A percentile compares a stretch with the other conserved stretches of the same genome.
These are phyloP conservation scores for Ophiocordyceps camponoti-saundersi DNA, from an alignment of 2,329 filamentous ascomycete genomes.

Conservation along the genomic window DNA sequence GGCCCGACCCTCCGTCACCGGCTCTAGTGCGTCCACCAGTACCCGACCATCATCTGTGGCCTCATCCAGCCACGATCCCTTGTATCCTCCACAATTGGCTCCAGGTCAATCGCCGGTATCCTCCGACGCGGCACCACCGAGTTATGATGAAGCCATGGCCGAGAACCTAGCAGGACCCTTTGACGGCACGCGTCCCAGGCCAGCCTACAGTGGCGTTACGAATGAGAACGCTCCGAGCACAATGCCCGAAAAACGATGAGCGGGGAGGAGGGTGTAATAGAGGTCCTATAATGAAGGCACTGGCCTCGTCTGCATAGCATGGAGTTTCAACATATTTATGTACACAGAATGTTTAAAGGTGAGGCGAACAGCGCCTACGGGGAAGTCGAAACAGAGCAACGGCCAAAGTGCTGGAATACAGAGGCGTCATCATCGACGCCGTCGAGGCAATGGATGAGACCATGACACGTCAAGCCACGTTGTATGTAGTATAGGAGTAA, in stretches of 20 bases:
- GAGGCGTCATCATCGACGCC: no score
- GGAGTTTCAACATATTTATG: not conserved
- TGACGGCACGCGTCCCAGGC: conserved; percentile 40
- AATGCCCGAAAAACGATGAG: conserved; percentile 24
- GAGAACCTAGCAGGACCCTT: conserved; percentile 54
- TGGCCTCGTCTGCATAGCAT: not conserved
- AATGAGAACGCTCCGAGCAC: conserved; percentile 40
- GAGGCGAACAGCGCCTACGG: not conserved
- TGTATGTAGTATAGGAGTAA: not conserved
- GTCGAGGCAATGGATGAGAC: not conserved
- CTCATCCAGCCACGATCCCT: conserved; percentile 23
- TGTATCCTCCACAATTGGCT: conserved; percentile 40
- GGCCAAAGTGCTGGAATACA: not conserved
- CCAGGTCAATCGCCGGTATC: conserved; percentile 22
- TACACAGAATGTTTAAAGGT: not conserved
- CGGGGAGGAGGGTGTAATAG: not conserved
- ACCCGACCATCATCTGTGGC: conserved; percentile 7
- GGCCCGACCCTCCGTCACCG: conserved; percentile 4
- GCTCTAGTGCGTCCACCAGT: conserved; percentile 7
- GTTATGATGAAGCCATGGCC: conserved; percentile 86
- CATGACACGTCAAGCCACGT: not conserved
- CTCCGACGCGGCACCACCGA: conserved; percentile 67
- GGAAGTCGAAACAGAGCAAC: not conserved
- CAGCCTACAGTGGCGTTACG: conserved; percentile 49
- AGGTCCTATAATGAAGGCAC: not conserved